Base-by-base conservation (phyloP, 768 basidiomycete genomes). In the Suillus placidus region DNA sequence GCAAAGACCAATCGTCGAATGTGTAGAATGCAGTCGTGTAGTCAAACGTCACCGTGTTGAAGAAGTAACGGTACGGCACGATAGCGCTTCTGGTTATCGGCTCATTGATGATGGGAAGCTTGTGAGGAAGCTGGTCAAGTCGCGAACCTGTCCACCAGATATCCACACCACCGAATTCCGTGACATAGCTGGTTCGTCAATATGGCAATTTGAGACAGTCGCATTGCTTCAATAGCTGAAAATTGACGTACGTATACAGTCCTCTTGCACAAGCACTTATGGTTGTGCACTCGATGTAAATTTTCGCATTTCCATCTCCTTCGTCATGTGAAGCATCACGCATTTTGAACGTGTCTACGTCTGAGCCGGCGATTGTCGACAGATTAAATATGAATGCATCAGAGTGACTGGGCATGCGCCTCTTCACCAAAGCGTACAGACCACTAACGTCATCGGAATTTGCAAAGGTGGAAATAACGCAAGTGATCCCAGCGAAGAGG, bases 111-210 rank as follows among this genome's bases (percentile, higher is more conserved):
- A 67, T 34, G 0, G 81, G 81, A 3, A 82, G 67, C 20, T 62
- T 54, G 0, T 64, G 0, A 4, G 79, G 73, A 7, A 81, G 73
- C 37, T 72, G 57, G 26, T 74, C 64, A 32, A 81, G 75, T 35
- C 80, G 76, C 4, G 80, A 81, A 6, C 80, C 79, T 2, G 80
- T 80, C 80, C 80, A 81, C 77, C 79, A 81, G 54, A 81, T 81
- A 57, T 81, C 80, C 6, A 81, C 77, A 1, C 76, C 74, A 6
- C 74, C 79, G 56, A 74, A 71, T 34, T 77, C 74, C 1, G 78
- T 80, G 42, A 78, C 71, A 65, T 81, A 81, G 3, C 78, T 80
- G 38, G 18, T 42, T 12, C 32, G 32, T 16, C 38, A 12, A 23
- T 16, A 60, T 58, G 20, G 30, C 13, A 23, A 18, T 4, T 62